Evolutionary conservation across 768 basidiomycete genomes (phyloP), one percentile per base, ranked within the genome.

Genomic region (Agrocybe chaxingu): DNA sequence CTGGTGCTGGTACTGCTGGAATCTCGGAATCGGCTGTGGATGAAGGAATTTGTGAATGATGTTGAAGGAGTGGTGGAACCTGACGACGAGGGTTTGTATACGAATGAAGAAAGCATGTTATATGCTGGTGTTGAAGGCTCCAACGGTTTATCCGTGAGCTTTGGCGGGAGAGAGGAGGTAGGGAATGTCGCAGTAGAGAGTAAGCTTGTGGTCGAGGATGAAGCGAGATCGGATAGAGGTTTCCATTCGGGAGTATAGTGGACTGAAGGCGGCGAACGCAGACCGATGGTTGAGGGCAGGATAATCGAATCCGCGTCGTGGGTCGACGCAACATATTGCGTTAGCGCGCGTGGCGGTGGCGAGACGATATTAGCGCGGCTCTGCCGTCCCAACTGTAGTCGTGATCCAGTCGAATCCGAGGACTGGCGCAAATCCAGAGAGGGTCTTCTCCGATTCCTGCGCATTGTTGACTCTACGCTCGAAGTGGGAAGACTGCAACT

Each of bases 261-360:
- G 8, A 60, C 39, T 7, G 69, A 69, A 9, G 69, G 55, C 12
- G 70, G 54, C 3, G 70, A 65, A 40, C 84, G 80, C 2, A 87
- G 59, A 16, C 89, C 89, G 36, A 89, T 70, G 0, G 89, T 91
- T 6, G 86, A 82, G 5, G 89, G 89, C 1, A 91, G 66, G 8
- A 71, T 58, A 42, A 91, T 80, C 7, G 69, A 57, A n/a, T 74
- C 69, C 10, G 57, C 45, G n/a, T 82, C 79, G 24, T 77, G 67
- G 3, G 74, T 70, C 8, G 83, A 80, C 46, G 78, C 83, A 34
- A 87, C 74, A 58, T 84, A 89, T 64, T 88, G 84, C 1, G 89
- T 90, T 34, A 92, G 60, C 2, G 89, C 87, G 35, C 87, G 77
- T 1, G 89, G 87, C 7, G 89, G 76, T 24, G 82, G 86, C 0